These are phyloP conservation scores for Ricinus communis DNA, from an alignment of 345 rosid genomes.

Conservation along the genomic window DNA sequence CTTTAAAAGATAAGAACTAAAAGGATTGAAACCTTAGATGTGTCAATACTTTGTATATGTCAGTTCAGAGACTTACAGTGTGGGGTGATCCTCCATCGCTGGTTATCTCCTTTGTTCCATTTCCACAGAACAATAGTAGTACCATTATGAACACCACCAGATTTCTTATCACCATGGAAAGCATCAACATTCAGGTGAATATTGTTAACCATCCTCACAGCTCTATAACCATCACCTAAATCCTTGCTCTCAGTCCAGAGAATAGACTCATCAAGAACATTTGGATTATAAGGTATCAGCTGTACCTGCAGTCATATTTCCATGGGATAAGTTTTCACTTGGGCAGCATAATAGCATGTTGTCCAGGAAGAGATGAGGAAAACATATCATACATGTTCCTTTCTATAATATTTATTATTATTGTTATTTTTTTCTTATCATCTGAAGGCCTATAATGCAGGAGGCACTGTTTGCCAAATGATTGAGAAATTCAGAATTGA, in stretches of 20 bases:
- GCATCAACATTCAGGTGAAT: slow-evolving; percentile 70
- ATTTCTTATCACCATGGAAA: slow-evolving; percentile 62
- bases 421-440: neutral
- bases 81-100: slow-evolving; percentile 75
- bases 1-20: neutral
- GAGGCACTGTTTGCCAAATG: neutral
- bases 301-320: slow-evolving; percentile 52
- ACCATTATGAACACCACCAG: slow-evolving; percentile 80
- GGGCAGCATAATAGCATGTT: neutral
- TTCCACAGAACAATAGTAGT: slow-evolving; percentile 69
- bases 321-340: neutral
- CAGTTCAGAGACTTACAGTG: slow-evolving; percentile 52
- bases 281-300: slow-evolving; percentile 53
- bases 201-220: slow-evolving; percentile 75
- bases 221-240: slow-evolving; percentile 44
- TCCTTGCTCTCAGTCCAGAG: slow-evolving; percentile 73
- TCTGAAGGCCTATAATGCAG: neutral
- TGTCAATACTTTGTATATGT: too few relatives aligned
- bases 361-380: neutral
- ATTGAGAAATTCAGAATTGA: neutral
- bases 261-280: slow-evolving; percentile 60
- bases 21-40: neutral
- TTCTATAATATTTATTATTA: neutral
- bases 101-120: slow-evolving; percentile 87
- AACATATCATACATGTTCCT: neutral